These are phyloP conservation scores for Fusarium algeriense DNA, from an alignment of 2,329 filamentous ascomycete genomes.

Conservation along the genomic window DNA sequence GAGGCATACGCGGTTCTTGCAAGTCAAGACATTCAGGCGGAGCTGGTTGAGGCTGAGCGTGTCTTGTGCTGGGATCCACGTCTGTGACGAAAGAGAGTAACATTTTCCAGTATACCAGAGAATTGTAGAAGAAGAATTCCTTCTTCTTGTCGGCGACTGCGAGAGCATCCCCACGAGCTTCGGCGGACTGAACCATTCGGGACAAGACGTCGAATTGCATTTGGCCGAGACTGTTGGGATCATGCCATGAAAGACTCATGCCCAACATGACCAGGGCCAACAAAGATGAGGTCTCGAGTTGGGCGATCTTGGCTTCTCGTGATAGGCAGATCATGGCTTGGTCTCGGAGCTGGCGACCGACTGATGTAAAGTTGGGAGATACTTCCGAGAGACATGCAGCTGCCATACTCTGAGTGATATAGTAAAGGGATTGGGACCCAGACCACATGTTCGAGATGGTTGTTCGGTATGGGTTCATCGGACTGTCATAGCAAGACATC, in stretches of 20 bases:
- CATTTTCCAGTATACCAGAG: constrained; percentile 47
- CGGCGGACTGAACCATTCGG: constrained; percentile 27
- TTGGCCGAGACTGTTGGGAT: constrained; percentile 64
- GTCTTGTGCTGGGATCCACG: constrained; percentile 12
- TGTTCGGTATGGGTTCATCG: constrained; percentile 70
- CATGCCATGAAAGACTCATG: constrained; percentile 71
- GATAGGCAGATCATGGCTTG: constrained; percentile 64
- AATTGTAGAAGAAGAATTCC: constrained; percentile 46
- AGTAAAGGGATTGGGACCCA: constrained; percentile 69
- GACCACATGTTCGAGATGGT: constrained; percentile 69
- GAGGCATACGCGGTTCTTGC: constrained; percentile 41
- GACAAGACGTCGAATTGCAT: constrained; percentile 37
- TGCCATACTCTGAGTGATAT: constrained; percentile 73
- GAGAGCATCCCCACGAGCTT: constrained; percentile 6
- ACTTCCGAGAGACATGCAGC: constrained; percentile 69
- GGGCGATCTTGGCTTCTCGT: constrained; percentile 60
- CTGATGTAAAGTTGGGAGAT: constrained; percentile 60
- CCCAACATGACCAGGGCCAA: constrained; percentile 70
- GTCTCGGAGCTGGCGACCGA: constrained; percentile 61
- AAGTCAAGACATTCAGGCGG: constrained; percentile 20
- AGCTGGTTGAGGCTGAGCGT: constrained; percentile 17
- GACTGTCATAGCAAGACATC: constrained; percentile 74
- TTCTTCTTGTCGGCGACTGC: constrained; percentile 39
- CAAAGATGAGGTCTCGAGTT: constrained; percentile 65
- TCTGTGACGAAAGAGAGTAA: constrained; percentile 46